Base-by-base conservation (phyloP, 768 basidiomycete genomes). In the Erythrobasidium yunnanense region DNA sequence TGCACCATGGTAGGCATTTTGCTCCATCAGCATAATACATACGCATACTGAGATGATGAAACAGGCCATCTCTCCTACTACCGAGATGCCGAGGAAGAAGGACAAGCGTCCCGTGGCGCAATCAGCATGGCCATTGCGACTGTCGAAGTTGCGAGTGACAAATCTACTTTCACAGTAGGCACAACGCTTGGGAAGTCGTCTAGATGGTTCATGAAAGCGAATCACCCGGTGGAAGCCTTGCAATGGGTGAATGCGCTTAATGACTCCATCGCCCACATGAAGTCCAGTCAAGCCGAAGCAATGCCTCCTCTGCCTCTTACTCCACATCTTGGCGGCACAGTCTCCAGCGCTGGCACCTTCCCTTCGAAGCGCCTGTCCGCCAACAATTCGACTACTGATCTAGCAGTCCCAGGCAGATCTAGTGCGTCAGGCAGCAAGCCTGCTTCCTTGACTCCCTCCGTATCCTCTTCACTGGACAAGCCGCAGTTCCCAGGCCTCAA, bases 21-120 rank as follows among this genome's bases (percentile, higher is more conserved):
- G 11, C 11, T 46, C 35, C 7, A 11, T 60, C 35, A 4, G 18
- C 8, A 54, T 20, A 35, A 22, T 42, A 32, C 55, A 30, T 33
- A 60, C 35, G n/a, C 54, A n/a, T 27, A 32, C 50, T 30, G 20
- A 32, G 30, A 38, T 53, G 49, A 4, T 4, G 11, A 17, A 29
- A 45, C 50, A 65, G 65, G 71, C 46, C 38, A 58, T 27, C 57
- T 69, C 15, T 66, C 76, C 76, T 87, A 90, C 75, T 95, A 88
- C 74, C 85, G 87, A 18, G 85, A 87, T 70, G 87, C 90, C 73
- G 88, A 89, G 69, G 92, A 96, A 73, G 91, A 96, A 76, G 81
- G 82, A 6, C 78, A 90, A 30, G 84, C 90, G 0, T 85, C 85
- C 52, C 82, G 92, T 20, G 92, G 92, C 0, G 86, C 89, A 0